Percentiles rank a stretch among this genome's conserved stretches.
These are phyloP conservation scores for Diaporthe citriasiana DNA, from an alignment of 2,329 filamentous ascomycete genomes.

Conservation along the genomic window DNA sequence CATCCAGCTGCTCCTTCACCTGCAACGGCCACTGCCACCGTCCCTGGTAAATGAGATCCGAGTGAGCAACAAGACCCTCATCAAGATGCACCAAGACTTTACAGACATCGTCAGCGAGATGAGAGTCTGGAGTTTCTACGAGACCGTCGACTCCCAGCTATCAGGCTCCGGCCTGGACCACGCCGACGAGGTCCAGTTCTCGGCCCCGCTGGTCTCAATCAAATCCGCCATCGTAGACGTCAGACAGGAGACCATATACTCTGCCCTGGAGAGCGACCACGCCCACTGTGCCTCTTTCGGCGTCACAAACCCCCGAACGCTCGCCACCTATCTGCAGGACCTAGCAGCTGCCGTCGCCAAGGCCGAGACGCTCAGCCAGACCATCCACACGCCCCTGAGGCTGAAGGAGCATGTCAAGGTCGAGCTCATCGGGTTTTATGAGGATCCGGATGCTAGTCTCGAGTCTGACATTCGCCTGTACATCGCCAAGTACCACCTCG, in stretches of 20 bases:
- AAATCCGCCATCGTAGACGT: slow-evolving; percentile 67
- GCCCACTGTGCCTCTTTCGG: slow-evolving; percentile 69
- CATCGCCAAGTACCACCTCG: slow-evolving; percentile 64
- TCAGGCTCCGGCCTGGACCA: slow-evolving; percentile 57
- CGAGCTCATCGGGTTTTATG: slow-evolving; percentile 73
- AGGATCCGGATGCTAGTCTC: slow-evolving; percentile 59
- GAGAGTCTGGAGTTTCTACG: slow-evolving; percentile 74
- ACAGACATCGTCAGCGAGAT: slow-evolving; percentile 69
- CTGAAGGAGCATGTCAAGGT: slow-evolving; percentile 68
- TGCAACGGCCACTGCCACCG: slow-evolving; percentile 64
- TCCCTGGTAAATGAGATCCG: slow-evolving; percentile 65
- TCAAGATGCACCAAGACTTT: slow-evolving; percentile 68
- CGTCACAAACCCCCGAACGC: slow-evolving; percentile 61
- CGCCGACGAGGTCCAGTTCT: slow-evolving; percentile 66
- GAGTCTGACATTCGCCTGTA: slow-evolving; percentile 63
- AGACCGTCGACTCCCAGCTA: slow-evolving; percentile 72
- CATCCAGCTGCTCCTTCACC: slow-evolving; percentile 65
- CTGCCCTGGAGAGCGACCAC: slow-evolving; percentile 66
- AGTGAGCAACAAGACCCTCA: slow-evolving; percentile 63
- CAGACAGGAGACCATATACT: slow-evolving; percentile 65
- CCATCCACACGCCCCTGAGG: slow-evolving; percentile 60
- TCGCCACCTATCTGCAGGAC: slow-evolving; percentile 57
- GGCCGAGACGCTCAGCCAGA: slow-evolving; percentile 53
- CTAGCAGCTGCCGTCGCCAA: slow-evolving; percentile 55
- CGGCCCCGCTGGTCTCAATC: slow-evolving; percentile 70